Conservation (phyloP, 306 rosid species). For the Cucurbita argyrosperma region DNA sequence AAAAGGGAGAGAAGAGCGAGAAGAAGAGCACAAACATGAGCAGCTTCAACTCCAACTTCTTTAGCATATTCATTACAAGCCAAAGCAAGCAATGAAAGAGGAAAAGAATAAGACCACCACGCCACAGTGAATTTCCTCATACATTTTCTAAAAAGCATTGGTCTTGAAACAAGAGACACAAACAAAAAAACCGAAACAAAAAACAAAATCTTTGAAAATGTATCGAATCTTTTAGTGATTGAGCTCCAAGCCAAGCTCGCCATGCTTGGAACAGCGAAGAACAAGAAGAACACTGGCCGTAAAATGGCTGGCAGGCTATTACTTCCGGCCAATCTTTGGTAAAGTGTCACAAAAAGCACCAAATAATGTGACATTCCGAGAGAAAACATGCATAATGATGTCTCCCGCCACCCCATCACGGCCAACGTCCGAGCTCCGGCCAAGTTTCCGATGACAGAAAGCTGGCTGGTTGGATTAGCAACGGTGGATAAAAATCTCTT, state of each 20-base stretch:
- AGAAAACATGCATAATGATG: conserved; percentile 11
- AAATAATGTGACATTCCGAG: conserved; percentile 19
- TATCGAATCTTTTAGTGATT: conserved; percentile 12
- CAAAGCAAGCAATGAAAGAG: conserved; percentile 15
- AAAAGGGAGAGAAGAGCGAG: conserved; percentile 9
- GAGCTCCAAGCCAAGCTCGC: conserved; percentile 24
- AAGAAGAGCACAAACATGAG: conserved; percentile 11
- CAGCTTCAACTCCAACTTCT: conserved; percentile 6
- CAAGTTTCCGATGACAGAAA: conserved; percentile 23
- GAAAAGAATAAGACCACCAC: conserved; percentile 31
- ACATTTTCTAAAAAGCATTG: conserved; percentile 13
- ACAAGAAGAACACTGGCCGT: conserved; percentile 19
- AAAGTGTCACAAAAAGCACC: conserved; percentile 23
- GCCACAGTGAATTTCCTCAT: conserved; percentile 23
- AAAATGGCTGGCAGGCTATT: conserved; percentile 7
- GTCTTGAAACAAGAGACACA: conserved; percentile 17
- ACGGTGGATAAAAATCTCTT: conserved; percentile 17
- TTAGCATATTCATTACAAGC: conserved; percentile 15
- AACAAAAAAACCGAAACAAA: conserved; percentile 18
- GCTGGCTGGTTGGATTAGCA: conserved; percentile 17
- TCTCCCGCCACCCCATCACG: conserved; percentile 17
- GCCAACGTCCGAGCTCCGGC: conserved; percentile 20
- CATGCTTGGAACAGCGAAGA: conserved; percentile 19
- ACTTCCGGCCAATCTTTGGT: conserved; percentile 15
- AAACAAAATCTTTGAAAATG: conserved; percentile 16